Evolutionary conservation across 768 basidiomycete species (phyloP).

Genomic region (Rhodotorula kratochvilovae): DNA sequence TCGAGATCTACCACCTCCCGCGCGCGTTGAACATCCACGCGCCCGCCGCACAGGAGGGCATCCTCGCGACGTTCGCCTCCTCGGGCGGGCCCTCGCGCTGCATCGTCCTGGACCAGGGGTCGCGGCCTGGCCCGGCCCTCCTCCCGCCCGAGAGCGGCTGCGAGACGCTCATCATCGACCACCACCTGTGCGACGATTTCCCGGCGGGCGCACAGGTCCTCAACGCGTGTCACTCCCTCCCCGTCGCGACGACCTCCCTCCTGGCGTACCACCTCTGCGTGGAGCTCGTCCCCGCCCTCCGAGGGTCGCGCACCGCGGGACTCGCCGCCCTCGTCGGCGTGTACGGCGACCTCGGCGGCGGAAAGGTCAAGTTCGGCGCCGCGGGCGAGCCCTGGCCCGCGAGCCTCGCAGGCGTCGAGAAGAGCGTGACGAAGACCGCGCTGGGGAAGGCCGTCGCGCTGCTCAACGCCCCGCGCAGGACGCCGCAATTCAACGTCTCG

Average conservation of each 20-base stretch:
- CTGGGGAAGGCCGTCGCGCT: slow-evolving; percentile 49
- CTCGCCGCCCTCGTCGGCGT: slow-evolving; percentile 52
- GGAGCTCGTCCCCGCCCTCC: slow-evolving; percentile 47
- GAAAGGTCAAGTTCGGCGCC: slow-evolving; percentile 44
- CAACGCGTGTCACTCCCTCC: slow-evolving; percentile 50
- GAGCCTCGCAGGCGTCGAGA: slow-evolving; percentile 45
- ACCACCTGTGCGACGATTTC: slow-evolving; percentile 52
- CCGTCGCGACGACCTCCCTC: slow-evolving; percentile 53
- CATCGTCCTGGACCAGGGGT: slow-evolving; percentile 55
- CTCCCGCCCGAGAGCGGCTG: slow-evolving; percentile 33
- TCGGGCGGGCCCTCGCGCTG: slow-evolving; percentile 44
- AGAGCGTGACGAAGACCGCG: slow-evolving; percentile 46
- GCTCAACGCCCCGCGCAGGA: slow-evolving; percentile 52
- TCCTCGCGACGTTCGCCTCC: slow-evolving; percentile 40
- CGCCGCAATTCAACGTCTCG: slow-evolving; percentile 48
- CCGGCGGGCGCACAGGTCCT: slow-evolving; percentile 49
- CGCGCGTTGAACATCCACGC: slow-evolving; percentile 53
- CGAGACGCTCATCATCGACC: slow-evolving; percentile 52
- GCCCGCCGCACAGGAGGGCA: slow-evolving; percentile 45
- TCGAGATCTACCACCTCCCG: slow-evolving; percentile 50
- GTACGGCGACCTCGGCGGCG: slow-evolving; percentile 51
- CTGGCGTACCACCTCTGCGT: slow-evolving; percentile 51
- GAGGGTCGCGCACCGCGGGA: slow-evolving; percentile 41
- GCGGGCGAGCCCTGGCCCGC: slow-evolving; percentile 45
- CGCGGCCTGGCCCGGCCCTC: slow-evolving; percentile 49